phyloP scores from a whole-genome alignment of 2,329 filamentous ascomycete species.

The Mollisia scopiformis region DNA sequence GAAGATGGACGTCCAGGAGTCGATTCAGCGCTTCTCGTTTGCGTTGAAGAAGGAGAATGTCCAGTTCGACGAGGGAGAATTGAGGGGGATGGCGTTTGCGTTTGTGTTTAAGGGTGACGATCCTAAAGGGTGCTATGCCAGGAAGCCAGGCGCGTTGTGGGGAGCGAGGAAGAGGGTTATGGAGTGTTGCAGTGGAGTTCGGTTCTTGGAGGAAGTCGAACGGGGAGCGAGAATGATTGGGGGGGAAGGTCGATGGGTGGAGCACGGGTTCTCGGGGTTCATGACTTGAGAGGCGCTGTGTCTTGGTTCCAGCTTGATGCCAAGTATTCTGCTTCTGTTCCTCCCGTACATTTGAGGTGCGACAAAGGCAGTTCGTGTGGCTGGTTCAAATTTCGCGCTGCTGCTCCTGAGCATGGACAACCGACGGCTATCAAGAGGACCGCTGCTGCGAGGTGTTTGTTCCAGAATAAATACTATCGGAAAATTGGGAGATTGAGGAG shows the following conservation, averaged over 20 bases:
- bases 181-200: slow-evolving; percentile 11
- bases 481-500: not conserved
- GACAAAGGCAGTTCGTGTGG: too few species aligned
- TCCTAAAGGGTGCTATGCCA: slow-evolving; percentile 5
- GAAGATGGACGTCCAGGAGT: slow-evolving; percentile 5
- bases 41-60: slow-evolving; percentile 16
- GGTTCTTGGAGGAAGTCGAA: slow-evolving; percentile 17
- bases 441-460: not conserved
- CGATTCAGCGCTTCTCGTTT: slow-evolving; percentile 15
- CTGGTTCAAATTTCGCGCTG: too few species aligned
- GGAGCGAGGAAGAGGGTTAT: slow-evolving; percentile 15
- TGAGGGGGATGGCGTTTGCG: slow-evolving; percentile 17
- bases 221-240: not conserved
- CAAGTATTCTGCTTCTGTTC: too few species aligned
- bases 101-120: slow-evolving; percentile 21
- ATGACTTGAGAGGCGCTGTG: not conserved
- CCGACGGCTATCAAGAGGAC: not conserved
- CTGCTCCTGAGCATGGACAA: too few species aligned
- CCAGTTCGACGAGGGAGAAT: slow-evolving; percentile 13
- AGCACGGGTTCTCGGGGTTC: not conserved
- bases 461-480: not conserved
- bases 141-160: slow-evolving; percentile 24
- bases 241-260: not conserved
- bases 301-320: not conserved
- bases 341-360: too few species aligned